Base-by-base conservation (phyloP, 768 basidiomycete genomes). In the Suillus sp. region DNA sequence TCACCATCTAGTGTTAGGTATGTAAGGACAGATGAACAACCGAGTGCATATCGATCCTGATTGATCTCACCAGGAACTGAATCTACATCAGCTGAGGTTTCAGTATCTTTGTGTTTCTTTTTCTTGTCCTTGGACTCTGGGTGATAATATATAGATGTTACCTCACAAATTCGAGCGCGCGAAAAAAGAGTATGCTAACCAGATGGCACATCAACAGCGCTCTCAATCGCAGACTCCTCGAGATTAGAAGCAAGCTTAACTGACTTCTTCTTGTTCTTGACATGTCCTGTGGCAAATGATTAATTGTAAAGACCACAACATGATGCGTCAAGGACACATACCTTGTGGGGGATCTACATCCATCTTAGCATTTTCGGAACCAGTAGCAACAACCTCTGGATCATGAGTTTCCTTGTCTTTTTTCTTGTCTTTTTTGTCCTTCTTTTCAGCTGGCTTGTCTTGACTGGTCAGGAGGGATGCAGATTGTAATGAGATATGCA, bases 341-440 rank as follows among this genome's bases (percentile, higher is more conserved):
- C 34, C 35, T 30, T 38, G 27, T 59, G 61, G 56, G 22, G 30
- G 14, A 25, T 43, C 61, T 22, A 62, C 63, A 20, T 65, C 62
- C 14, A 65, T 48, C 30, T 71, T 51, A 32, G 68, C 64, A 20
- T 62, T 69, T 11, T 70, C 62, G 22, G 71, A 62, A n/a, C 65
- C 65, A 50, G 70, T 51, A 18, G 70, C 57, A 30, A 66, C 63
- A 1, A 69, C 25, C 25, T 57, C 67, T 10, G 71, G 68, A 58
- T 78, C 76, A 57, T 76, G 78, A 68, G 72, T 77, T 47, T 74
- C 77, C 68, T 80, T 81, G 70, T 78, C 79, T 18, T 55, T 57
- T 68, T 77, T 79, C 66, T 78, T 80, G 70, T 80, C 80, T 56
- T 78, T 76, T 57, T 77, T 76, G 60, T 72, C 74, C 68, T 76